Conservation (phyloP, 73 alveolate species). For the Tetrahymena thermophila region DNA sequence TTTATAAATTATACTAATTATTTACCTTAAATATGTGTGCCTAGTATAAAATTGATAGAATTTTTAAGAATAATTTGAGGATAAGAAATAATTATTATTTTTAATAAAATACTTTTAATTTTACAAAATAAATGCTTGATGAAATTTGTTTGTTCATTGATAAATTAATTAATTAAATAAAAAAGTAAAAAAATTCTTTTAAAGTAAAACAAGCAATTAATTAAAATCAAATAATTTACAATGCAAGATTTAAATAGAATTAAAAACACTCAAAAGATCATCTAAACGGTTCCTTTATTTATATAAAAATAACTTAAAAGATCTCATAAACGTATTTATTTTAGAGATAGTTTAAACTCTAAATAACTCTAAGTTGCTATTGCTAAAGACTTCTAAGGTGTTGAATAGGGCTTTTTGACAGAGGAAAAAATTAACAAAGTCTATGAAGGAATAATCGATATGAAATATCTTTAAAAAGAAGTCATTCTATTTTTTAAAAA, state of each 20-base stretch:
- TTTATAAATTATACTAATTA: too few species aligned
- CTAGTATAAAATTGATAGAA: too few species aligned
- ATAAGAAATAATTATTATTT: too few species aligned
- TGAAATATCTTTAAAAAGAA: not conserved
- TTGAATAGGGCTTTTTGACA: not conserved
- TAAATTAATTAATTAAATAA: too few species aligned
- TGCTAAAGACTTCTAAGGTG: not conserved
- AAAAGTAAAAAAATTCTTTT: too few species aligned
- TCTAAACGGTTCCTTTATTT: not conserved
- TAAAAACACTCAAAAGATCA: not conserved
- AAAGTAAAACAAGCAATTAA: too few species aligned
- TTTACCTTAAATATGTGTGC: too few species aligned
- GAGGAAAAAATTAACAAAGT: not conserved
- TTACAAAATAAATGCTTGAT: not conserved
- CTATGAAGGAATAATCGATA: not conserved
- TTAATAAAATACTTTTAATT: too few species aligned
- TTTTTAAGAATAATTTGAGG: too few species aligned
- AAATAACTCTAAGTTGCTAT: not conserved
- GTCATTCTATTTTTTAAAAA: not conserved
- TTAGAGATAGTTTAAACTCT: not conserved
- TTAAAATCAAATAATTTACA: not conserved
- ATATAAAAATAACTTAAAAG: not conserved
- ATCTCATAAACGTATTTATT: not conserved
- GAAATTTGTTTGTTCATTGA: not conserved
- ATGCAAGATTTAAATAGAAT: not conserved